These are phyloP conservation scores for Blastocystis sp. DNA, from an alignment of 352 stramenopile genomes.

Conservation along the genomic window DNA sequence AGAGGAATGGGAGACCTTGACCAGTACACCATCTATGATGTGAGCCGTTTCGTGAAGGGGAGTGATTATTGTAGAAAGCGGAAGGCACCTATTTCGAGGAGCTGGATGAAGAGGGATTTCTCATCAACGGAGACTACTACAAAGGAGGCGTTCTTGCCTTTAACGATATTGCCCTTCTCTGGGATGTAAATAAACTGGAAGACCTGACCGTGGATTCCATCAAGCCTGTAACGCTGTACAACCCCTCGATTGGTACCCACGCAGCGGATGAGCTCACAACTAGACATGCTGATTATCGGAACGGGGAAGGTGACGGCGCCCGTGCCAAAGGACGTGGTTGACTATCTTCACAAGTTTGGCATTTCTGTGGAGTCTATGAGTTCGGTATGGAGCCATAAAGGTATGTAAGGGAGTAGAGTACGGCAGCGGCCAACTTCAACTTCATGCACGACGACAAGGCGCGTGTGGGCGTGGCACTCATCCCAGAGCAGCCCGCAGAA, in stretches of 20 bases:
- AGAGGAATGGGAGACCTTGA: conserved; percentile 23
- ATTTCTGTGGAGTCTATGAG: conserved; percentile 62
- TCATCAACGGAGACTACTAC: conserved; percentile 66
- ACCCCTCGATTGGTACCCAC: conserved; percentile 23
- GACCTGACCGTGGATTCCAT: conserved; percentile 50
- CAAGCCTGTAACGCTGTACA: conserved; percentile 37
- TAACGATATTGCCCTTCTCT: conserved; percentile 51
- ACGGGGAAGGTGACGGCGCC: conserved; percentile 50
- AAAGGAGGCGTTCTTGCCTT: conserved; percentile 58
- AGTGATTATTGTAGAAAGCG: conserved; percentile 34
- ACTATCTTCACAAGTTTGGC: conserved; percentile 46
- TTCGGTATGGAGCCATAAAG: background rate
- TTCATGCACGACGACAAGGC: conserved; percentile 64
- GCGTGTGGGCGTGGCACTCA: conserved; percentile 33
- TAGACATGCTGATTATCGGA: conserved; percentile 64
- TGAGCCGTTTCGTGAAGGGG: background rate
- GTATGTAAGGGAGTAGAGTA: background rate
- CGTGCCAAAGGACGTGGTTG: conserved; percentile 18
- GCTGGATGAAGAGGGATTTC: conserved; percentile 64
- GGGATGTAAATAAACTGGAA: conserved; percentile 52
- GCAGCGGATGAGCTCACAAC: background rate
- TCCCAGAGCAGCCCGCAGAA: conserved; percentile 28
- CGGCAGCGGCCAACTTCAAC: conserved; percentile 63
- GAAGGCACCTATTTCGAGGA: conserved; percentile 66
- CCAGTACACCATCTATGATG: conserved; percentile 67